These are phyloP conservation scores for Ophiostoma sp. DNA, from an alignment of 2,329 filamentous ascomycete genomes.

Conservation along the genomic window DNA sequence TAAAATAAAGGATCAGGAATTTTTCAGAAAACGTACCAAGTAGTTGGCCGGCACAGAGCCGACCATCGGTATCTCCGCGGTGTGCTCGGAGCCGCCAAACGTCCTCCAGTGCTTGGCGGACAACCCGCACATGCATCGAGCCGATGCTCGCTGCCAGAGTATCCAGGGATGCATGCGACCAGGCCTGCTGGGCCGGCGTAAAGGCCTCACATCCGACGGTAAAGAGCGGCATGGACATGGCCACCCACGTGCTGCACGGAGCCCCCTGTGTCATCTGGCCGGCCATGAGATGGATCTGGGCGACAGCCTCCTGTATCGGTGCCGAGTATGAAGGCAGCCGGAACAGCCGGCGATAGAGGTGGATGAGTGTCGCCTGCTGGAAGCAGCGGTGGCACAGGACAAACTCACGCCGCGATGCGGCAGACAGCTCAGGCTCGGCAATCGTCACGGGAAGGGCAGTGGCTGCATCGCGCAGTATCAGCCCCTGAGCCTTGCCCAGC, in stretches of 20 bases:
- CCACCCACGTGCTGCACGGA: slow-evolving; percentile 22
- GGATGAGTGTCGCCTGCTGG: slow-evolving; percentile 25
- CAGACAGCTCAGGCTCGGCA: background rate
- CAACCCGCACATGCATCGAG: slow-evolving; percentile 19
- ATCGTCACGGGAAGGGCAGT: slow-evolving; percentile 7
- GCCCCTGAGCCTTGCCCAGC: slow-evolving; percentile 4
- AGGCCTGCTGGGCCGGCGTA: slow-evolving; percentile 22
- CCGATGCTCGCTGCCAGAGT: slow-evolving; percentile 21
- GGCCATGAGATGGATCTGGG: slow-evolving; percentile 16
- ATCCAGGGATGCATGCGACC: slow-evolving; percentile 15
- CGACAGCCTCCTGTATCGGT: slow-evolving; percentile 21
- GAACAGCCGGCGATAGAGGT: slow-evolving; percentile 25
- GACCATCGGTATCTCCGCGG: slow-evolving; percentile 17
- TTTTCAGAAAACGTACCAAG: slow-evolving; percentile 12
- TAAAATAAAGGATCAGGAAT: background rate
- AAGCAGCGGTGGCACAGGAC: slow-evolving; percentile 22
- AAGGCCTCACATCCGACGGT: slow-evolving; percentile 23
- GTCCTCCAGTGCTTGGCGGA: slow-evolving; percentile 19
- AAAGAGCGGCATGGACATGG: slow-evolving; percentile 24
- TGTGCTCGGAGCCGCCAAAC: slow-evolving; percentile 20
- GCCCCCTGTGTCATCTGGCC: slow-evolving; percentile 23
- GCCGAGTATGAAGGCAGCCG: slow-evolving; percentile 19
- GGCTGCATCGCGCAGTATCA: background rate
- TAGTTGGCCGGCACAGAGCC: slow-evolving; percentile 14
- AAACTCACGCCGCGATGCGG: slow-evolving; percentile 18